Evolutionary conservation across 495 filamentous ascomycete species (phyloP).

Genomic region (Gamarada debralockiae): DNA sequence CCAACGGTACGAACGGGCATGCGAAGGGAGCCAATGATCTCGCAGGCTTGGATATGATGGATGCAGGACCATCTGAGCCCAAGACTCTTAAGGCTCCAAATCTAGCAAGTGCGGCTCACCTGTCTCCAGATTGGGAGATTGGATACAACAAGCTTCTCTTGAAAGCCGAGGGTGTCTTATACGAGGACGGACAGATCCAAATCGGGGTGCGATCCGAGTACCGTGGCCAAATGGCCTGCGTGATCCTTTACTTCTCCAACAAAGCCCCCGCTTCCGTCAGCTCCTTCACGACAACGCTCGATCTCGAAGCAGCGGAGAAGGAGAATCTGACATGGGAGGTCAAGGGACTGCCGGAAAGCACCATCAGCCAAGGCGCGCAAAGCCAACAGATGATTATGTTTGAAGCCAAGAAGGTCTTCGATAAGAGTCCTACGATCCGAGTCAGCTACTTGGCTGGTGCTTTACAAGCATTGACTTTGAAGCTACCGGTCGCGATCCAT

Average conservation of each 20-base stretch:
- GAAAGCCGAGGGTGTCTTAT: constrained; percentile 78
- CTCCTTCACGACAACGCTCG: constrained; percentile 90
- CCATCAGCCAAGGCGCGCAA: constrained; percentile 68
- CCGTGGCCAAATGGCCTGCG: constrained; percentile 85
- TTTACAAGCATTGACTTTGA: constrained; percentile 87
- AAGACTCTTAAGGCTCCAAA: constrained; percentile 60
- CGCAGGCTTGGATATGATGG: constrained; percentile 74
- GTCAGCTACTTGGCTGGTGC: constrained; percentile 93
- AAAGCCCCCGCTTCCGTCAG: constrained; percentile 78
- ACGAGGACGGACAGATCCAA: constrained; percentile 92
- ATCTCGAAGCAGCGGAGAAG: constrained; percentile 67
- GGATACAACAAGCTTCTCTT: constrained; percentile 86
- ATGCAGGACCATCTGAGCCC: constrained; percentile 46
- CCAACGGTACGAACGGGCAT: constrained; percentile 51
- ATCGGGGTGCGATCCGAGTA: constrained; percentile 92
- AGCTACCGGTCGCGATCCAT: constrained; percentile 82
- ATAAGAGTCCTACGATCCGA: constrained; percentile 82
- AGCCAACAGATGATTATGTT: constrained; percentile 94
- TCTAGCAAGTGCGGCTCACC: constrained; percentile 84
- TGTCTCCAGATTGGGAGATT: constrained; percentile 90
- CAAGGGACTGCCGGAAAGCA: constrained; percentile 84
- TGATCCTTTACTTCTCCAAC: constrained; percentile 95
- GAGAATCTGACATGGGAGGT: constrained; percentile 73
- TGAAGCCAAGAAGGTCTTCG: constrained; percentile 77
- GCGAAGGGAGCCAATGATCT: constrained; percentile 54